Percentiles rank a stretch among this genome's conserved stretches.
Conservation (phyloP, 1,284 basidiomycete genomes). For the Ustilago bromivora region DNA sequence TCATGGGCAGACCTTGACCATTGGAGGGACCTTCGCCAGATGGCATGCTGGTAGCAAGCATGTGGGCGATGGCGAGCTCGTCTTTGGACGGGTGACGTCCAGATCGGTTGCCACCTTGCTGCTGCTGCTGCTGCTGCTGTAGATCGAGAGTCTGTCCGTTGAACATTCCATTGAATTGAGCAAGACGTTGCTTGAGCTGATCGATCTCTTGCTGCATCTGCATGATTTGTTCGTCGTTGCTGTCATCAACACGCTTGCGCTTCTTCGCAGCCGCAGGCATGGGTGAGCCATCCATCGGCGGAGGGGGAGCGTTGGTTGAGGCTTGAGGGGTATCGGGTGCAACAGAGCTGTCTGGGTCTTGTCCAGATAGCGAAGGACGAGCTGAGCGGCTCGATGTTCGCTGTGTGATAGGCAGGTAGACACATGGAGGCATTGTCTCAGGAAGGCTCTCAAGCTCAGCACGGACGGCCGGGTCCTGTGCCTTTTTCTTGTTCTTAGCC, state of each 20-base stretch:
- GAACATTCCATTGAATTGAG: constrained; percentile 48
- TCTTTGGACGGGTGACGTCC: constrained; percentile 53
- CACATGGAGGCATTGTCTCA: constrained; percentile 53
- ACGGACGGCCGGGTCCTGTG: constrained; percentile 38
- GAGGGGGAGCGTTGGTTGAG: constrained; percentile 8
- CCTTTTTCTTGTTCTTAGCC: constrained; percentile 53
- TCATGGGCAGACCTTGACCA: constrained; percentile 17
- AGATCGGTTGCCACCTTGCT: constrained; percentile 25
- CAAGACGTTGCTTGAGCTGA: constrained; percentile 46
- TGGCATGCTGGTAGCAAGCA: constrained; percentile 62
- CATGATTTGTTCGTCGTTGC: constrained; percentile 34
- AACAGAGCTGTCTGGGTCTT: constrained; percentile 28
- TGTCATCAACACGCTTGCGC: constrained; percentile 47
- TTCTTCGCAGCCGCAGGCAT: constrained; percentile 43
- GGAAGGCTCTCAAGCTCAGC: constrained; percentile 49
- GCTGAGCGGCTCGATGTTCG: constrained; percentile 40
- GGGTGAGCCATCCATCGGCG: constrained; percentile 42
- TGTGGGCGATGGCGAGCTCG: constrained; percentile 60
- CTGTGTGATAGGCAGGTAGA: constrained; percentile 51
- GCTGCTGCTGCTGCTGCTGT: constrained; percentile 15
- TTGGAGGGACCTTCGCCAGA: constrained; percentile 52
- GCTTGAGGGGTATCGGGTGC: constrained; percentile 26
- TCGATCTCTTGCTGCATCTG: constrained; percentile 49
- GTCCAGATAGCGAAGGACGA: constrained; percentile 27
- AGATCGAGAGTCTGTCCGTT: constrained; percentile 28